These are phyloP conservation scores for Grammothele lineata DNA, from an alignment of 768 basidiomycete genomes.

Conservation along the genomic window DNA sequence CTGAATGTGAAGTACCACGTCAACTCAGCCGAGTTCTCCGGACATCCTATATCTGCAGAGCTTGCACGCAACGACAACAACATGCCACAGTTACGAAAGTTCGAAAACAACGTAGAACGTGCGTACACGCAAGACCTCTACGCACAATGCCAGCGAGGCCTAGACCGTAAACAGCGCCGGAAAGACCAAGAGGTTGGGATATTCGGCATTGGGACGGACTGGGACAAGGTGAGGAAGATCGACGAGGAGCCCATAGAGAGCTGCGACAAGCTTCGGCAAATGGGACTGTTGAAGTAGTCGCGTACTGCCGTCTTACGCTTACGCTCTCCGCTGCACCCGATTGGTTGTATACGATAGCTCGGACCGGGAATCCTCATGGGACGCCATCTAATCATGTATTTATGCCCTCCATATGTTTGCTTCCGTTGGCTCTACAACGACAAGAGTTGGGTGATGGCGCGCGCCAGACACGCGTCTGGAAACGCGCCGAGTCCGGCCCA, in stretches of 20 bases:
- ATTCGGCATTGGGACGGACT: conserved; percentile 90
- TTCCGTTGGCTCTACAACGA: neutral
- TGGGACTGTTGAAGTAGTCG: conserved; percentile 49
- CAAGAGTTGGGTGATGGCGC: too few relatives aligned
- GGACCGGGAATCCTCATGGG: neutral
- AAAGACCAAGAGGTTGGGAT: conserved; percentile 79
- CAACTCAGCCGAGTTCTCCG: conserved; percentile 67
- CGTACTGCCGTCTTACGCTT: too few relatives aligned
- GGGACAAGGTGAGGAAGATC: conserved; percentile 80
- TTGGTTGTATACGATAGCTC: conserved; percentile 8
- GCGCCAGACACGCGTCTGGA: neutral
- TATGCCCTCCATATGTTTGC: conserved; percentile 5
- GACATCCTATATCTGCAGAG: conserved; percentile 78
- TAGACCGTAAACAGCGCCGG: conserved; percentile 62
- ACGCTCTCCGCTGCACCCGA: neutral
- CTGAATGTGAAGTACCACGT: conserved; percentile 83
- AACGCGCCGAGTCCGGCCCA: conserved; percentile 11
- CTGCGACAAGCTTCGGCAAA: conserved; percentile 71
- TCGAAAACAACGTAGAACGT: conserved; percentile 76
- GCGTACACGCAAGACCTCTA: conserved; percentile 70
- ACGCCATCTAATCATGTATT: conserved; percentile 16
- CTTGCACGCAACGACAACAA: conserved; percentile 40
- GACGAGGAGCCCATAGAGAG: conserved; percentile 64
- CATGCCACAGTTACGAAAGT: conserved; percentile 44
- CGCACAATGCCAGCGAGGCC: conserved; percentile 63